Conservation (phyloP, 1,284 basidiomycete species). For the Boletus semigastroideus region DNA sequence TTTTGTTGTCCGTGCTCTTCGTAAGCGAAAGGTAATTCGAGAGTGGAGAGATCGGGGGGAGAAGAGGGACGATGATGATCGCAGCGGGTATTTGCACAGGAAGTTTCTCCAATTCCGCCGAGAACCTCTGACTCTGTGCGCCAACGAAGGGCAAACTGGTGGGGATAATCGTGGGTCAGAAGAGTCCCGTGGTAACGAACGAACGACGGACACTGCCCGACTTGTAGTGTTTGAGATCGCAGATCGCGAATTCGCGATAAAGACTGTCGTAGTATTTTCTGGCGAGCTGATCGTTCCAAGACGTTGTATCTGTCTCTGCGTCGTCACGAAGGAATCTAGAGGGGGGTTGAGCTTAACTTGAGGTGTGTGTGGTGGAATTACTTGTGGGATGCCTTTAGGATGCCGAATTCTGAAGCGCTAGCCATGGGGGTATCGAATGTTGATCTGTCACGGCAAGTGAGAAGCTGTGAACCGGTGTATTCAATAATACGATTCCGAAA, state of each 20-base stretch:
- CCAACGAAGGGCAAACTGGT: constrained; percentile 89
- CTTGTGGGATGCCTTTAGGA: constrained; percentile 64
- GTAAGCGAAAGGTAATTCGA: constrained; percentile 89
- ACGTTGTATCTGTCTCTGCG: constrained; percentile 40
- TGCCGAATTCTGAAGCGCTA: constrained; percentile 57
- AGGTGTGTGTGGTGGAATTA: constrained; percentile 20
- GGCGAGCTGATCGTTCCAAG: constrained; percentile 82
- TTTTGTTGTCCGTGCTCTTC: constrained; percentile 74
- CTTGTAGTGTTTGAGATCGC: constrained; percentile 94
- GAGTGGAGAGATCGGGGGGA: constrained; percentile 49
- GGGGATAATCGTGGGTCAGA: background rate
- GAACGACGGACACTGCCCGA: constrained; percentile 66
- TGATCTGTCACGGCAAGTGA: background rate
- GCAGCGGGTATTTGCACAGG: constrained; percentile 88
- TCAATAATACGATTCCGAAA: background rate
- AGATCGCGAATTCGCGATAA: constrained; percentile 89
- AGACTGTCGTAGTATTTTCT: constrained; percentile 84
- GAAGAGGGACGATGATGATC: constrained; percentile 49
- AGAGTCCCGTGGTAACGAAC: no score
- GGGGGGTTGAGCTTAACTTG: constrained; percentile 3
- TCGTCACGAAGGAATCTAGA: constrained; percentile 80
- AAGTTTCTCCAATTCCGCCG: constrained; percentile 77
- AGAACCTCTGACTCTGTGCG: constrained; percentile 88
- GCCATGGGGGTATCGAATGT: background rate
- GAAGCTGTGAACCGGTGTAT: no score